Base-by-base conservation (phyloP, 176 grass and related monocot species). In the Aegilops longissima region DNA sequence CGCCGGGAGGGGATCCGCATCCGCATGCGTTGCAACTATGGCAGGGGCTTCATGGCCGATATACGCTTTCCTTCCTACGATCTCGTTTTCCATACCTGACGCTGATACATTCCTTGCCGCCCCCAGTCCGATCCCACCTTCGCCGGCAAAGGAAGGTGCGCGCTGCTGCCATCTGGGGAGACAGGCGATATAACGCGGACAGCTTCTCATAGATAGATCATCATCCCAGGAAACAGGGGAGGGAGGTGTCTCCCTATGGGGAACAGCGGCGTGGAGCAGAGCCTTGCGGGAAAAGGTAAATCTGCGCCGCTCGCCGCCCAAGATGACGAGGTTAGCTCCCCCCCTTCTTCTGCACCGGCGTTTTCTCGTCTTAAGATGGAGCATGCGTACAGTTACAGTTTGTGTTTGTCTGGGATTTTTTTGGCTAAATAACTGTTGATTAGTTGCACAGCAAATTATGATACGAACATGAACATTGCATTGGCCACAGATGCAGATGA, bases 291-390 rank as follows among this genome's bases (percentile, higher is more conserved):
- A 9, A 23, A 61, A 49, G 63, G 51, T 24, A 29, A 12, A 9
- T 6, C 16, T 3, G 33, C 65, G 49, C 36, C 69, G 70, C 52
- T 14, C 13, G 16, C 49, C 24, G 52, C 13, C 20, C 51, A 42
- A 88, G 82, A 89, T 44, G 72, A 75, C 29, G 72, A 75, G 72
- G 72, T 75, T 25, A 30, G 72, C 42, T 9, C n/a, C 27, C 27
- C 27, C 4, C 65, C 65, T 16, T 9, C 51, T 17, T 54, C 45
- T 49, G 45, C 45, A 49, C 45, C 45, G 45, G 51, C 5, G 16
- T 54, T 1, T 6, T 54, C 51, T 54, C 51, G 0, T 18, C 51
- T 54, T 54, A 49, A 49, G 45, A 49, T 49, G 45, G 45, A 49
- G 45, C 45, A 49, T 14, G 45, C 45, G 45, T 12, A 45, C 11